Evolutionary conservation across 139 green algal genomes (phyloP), one percentile per base, ranked within the genome.

Genomic region (Auxenochlorella pyrenoidosa): DNA sequence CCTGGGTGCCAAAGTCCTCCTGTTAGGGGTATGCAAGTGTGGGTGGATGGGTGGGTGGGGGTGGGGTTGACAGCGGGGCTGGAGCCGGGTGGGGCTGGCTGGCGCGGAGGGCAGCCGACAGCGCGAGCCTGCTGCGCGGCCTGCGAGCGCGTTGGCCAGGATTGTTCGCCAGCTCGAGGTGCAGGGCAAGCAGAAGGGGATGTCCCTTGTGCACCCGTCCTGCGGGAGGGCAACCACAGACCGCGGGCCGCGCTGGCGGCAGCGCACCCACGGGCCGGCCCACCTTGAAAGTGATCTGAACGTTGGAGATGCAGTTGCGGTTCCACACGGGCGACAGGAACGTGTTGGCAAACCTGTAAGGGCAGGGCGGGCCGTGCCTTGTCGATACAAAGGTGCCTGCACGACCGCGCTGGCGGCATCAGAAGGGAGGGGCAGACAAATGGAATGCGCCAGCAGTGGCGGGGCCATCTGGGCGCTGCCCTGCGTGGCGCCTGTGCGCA

Each of bases 1-100:
- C 97, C 84, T 97, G 88, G 16, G 95, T 97, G 21, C 96, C 96
- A 89, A 98, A 98, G 82, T 95, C 88, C 91, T 99, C 97, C 91
- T 97, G 79, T 10, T 4, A 38, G 26, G 66, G 22, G 75, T 2
- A 15, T 13, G 3, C 22, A 6, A 16, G 75, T 18, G n/a, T 3
- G 1, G 15, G 18, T 41, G 40, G 40, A 58, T 16, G 38, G 41
- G 18, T 5, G 40, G 18, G 22, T 79, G 38, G 10, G 32, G 71
- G 71, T 30, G 22, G 38, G 38, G 18, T 44, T n/a, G n/a, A n/a
- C n/a, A n/a, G n/a, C n/a, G n/a, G n/a, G n/a, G n/a, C n/a, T n/a
- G n/a, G n/a, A n/a, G n/a, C n/a, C n/a, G n/a, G n/a, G n/a, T n/a
- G n/a, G n/a, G n/a, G n/a, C n/a, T n/a, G n/a, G n/a, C n/a, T n/a